Conservation (phyloP, 768 basidiomycete genomes). For the Galerina sulciceps region DNA sequence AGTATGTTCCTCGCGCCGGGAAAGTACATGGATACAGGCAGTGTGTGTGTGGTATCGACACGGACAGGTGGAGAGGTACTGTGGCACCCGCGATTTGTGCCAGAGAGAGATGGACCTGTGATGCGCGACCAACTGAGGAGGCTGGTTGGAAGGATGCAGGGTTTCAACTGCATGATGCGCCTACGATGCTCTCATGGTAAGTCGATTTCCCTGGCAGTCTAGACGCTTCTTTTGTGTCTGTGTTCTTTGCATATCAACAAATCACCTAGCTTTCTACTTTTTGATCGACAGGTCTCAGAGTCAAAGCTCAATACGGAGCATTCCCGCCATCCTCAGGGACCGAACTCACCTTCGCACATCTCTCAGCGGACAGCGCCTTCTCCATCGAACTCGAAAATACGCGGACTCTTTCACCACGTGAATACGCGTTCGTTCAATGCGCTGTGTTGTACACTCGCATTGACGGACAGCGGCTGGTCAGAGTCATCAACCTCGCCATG, state of each 20-base stretch:
- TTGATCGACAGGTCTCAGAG: slow-evolving; percentile 54
- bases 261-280: slow-evolving; percentile 21
- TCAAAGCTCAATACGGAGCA: slow-evolving; percentile 72
- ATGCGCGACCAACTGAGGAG: slow-evolving; percentile 80
- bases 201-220: slow-evolving; percentile 16
- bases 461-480: slow-evolving; percentile 79
- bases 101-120: slow-evolving; percentile 62
- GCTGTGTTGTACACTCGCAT: slow-evolving; percentile 87
- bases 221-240: background rate
- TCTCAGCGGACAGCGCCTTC: slow-evolving; percentile 85
- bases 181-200: slow-evolving; percentile 87
- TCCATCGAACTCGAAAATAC: slow-evolving; percentile 77
- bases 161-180: slow-evolving; percentile 78
- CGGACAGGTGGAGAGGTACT: slow-evolving; percentile 89
- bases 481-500: slow-evolving; percentile 85
- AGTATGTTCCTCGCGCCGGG: slow-evolving; percentile 86
- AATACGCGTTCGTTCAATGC: slow-evolving; percentile 81
- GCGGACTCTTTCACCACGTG: slow-evolving; percentile 66
- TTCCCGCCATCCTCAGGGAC: slow-evolving; percentile 69
- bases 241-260: slow-evolving; percentile 17
- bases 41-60: slow-evolving; percentile 76
- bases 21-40: slow-evolving; percentile 84
- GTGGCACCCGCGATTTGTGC: slow-evolving; percentile 90
- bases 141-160: slow-evolving; percentile 70
- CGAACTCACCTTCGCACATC: slow-evolving; percentile 76